These are phyloP conservation scores for Hypoxylon sp. DNA, from an alignment of 2,329 filamentous ascomycete genomes.

Conservation along the genomic window DNA sequence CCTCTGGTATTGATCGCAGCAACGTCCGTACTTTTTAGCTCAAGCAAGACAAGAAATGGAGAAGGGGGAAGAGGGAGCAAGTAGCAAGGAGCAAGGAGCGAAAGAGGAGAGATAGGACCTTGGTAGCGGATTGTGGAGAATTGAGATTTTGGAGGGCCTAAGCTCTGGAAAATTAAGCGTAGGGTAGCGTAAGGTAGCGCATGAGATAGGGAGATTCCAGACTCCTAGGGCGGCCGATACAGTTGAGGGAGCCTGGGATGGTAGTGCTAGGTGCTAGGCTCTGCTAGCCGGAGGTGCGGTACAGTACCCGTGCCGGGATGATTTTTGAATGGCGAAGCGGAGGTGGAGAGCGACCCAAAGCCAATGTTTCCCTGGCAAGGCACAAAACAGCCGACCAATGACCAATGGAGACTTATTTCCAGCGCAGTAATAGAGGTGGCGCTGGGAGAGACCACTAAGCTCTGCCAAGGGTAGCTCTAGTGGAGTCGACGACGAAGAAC, in stretches of 20 bases:
- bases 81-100: conserved; percentile 31
- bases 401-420: conserved; percentile 38
- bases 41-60: conserved; percentile 45
- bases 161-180: conserved; percentile 45
- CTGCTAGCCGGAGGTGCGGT: conserved; percentile 46
- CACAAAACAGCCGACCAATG: conserved; percentile 45
- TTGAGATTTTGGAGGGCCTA: conserved; percentile 43
- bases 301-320: conserved; percentile 46
- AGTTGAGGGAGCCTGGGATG: conserved; percentile 36
- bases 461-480: conserved; percentile 27
- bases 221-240: conserved; percentile 38
- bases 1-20: conserved; percentile 42
- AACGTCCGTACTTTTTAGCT: conserved; percentile 44
- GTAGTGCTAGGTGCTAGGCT: conserved; percentile 14
- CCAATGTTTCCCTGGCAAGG: conserved; percentile 40
- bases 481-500: conserved; percentile 32
- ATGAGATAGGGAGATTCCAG: conserved; percentile 45
- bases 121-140: conserved; percentile 44
- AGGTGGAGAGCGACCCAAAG: conserved; percentile 48
- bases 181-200: conserved; percentile 39
- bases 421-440: conserved; percentile 32
- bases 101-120: conserved; percentile 39
- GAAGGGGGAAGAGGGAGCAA: conserved; percentile 44
- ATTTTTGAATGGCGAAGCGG: conserved; percentile 48
- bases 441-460: conserved; percentile 29